Conservation (phyloP, 495 filamentous ascomycete genomes). For the Margaritispora aquatica region DNA sequence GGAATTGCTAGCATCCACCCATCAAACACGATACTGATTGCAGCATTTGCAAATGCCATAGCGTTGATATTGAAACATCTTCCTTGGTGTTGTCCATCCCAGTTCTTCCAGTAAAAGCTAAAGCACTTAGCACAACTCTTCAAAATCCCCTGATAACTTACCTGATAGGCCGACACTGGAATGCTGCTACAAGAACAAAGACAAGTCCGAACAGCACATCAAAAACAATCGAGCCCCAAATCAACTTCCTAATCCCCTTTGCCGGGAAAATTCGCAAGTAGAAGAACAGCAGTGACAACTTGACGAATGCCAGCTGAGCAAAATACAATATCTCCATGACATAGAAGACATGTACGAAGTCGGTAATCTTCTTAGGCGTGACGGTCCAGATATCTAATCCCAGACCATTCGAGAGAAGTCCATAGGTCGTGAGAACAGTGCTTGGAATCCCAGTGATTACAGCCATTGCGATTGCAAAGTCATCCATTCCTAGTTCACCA, state of each 20-base stretch:
- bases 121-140: too few species aligned
- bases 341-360: slow-evolving; percentile 21
- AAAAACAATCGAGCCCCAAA: slow-evolving; percentile 29
- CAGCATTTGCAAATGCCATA: slow-evolving; percentile 38
- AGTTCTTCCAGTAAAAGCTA: slow-evolving; percentile 32
- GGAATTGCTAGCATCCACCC: slow-evolving; percentile 46
- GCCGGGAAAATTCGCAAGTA: slow-evolving; percentile 32
- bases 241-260: slow-evolving; percentile 23
- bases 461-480: slow-evolving; percentile 11
- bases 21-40: slow-evolving; percentile 48
- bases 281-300: slow-evolving; percentile 32
- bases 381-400: slow-evolving; percentile 31
- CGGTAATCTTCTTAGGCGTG: slow-evolving; percentile 20
- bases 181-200: slow-evolving; percentile 34
- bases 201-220: slow-evolving; percentile 34
- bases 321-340: slow-evolving; percentile 26
- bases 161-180: slow-evolving; percentile 36
- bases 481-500: slow-evolving; percentile 9
- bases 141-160: slow-evolving; percentile 12
- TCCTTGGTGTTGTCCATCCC: slow-evolving; percentile 32
- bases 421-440: slow-evolving; percentile 9
- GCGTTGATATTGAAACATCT: slow-evolving; percentile 41
- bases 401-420: slow-evolving; percentile 20
- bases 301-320: slow-evolving; percentile 27
- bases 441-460: slow-evolving; percentile 10